A percentile compares a stretch with the other conserved stretches of the same genome.
phyloP scores from a whole-genome alignment of 768 basidiomycete genomes.

The Pulveroboletus sp. region DNA sequence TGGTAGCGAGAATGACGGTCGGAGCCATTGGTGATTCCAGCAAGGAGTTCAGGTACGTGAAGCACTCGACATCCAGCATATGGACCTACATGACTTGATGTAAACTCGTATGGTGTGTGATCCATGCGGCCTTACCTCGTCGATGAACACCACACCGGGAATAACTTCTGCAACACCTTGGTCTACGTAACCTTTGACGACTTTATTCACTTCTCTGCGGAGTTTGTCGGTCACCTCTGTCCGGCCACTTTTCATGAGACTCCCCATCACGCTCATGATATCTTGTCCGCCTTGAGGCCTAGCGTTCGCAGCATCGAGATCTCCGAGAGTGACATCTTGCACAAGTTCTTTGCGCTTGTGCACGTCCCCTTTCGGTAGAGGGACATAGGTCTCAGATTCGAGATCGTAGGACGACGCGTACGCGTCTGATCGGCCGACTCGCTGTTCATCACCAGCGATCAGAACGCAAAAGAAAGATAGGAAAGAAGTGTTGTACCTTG shows the following conservation, averaged over 20 bases:
- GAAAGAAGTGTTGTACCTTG: conserved; percentile 57
- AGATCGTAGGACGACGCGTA: conserved; percentile 97
- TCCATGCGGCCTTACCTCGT: conserved; percentile 64
- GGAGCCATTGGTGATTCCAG: conserved; percentile 97
- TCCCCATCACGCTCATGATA: conserved; percentile 98
- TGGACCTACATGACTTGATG: conserved; percentile 64
- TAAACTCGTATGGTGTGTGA: conserved; percentile 3
- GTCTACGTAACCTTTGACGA: conserved; percentile 95
- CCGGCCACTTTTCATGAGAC: conserved; percentile 83
- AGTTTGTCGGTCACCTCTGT: conserved; percentile 98
- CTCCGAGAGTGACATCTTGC: conserved; percentile 91
- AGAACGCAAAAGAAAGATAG: background rate
- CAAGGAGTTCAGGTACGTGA: conserved; percentile 95
- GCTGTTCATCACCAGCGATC: conserved; percentile 40
- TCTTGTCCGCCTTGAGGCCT: conserved; percentile 96
- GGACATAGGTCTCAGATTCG: conserved; percentile 97
- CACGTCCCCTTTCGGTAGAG: conserved; percentile 93
- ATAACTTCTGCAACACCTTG: conserved; percentile 98
- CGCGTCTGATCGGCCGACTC: conserved; percentile 94
- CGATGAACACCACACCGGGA: conserved; percentile 97
- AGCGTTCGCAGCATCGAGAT: conserved; percentile 94
- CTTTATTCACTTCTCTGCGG: conserved; percentile 92
- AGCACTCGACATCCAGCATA: conserved; percentile 99
- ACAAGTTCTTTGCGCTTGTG: conserved; percentile 95
- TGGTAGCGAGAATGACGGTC: conserved; percentile 95